Evolutionary conservation across 768 basidiomycete genomes (phyloP), one percentile per base, ranked within the genome.

Genomic region (Trametes maxima): DNA sequence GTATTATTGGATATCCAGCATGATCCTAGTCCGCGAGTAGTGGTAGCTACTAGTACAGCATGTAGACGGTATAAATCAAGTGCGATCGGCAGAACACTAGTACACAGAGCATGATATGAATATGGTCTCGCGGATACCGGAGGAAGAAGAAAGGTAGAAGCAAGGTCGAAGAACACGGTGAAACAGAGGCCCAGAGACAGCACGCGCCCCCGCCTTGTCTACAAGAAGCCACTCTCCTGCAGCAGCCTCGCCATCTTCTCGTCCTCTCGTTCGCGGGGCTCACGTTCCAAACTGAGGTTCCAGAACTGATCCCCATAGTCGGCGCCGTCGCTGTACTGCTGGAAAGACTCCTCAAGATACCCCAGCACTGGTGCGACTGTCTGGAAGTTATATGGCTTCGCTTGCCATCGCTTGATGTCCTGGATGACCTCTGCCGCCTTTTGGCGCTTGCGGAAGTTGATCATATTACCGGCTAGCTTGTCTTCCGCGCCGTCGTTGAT

Each of bases 401-500:
- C 84, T 73, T 99, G 97, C 86, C 95, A 98, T 28, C 93, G 89
- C 72, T 97, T 92, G 73, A 99, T 98, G 73, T 98, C 95, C 64
- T 88, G 87, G 68, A 99, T 94, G 67, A 98, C 92, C 71, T 97
- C 95, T n/a, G 95, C 94, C 0, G 94, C 88, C 75, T 92, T 92
- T 68, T 93, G 89, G 17, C 96, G 90, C 75, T 99, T 99, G 70
- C 88, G 86, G 78, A 98, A 98, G 77, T 98, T 98, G 76, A 98
- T 88, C 64, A 96, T 78, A 57, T 84, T 82, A 8, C 86, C 89
- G 17, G 82, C 82, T 11, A 97, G 79, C 66, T 81, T 85, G 77
- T 98, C 93, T 52, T 90, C 89, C 70, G 93, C 94, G 10, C 96
- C 97, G 67, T 98, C 97, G 75, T 97, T 94, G 72, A 97, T 96